phyloP scores from a whole-genome alignment of 148 eudicot genomes.

The Talinum fruticosum region DNA sequence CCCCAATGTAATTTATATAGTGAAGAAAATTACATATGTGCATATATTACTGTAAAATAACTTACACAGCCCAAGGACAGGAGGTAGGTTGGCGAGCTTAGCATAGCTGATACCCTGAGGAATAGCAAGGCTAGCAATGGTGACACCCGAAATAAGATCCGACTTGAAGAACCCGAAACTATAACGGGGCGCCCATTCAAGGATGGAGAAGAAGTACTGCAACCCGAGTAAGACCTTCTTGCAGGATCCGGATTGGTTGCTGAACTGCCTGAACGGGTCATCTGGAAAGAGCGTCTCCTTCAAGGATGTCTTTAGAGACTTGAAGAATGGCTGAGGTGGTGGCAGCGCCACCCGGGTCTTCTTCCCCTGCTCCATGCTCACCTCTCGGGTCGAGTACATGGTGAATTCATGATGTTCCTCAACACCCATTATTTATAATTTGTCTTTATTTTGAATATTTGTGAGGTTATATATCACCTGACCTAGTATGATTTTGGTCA shows the following conservation, averaged over 20 bases:
- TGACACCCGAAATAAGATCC: conserved; percentile 79
- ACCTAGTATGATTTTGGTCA: too few species aligned
- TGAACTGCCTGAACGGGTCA: conserved; percentile 78
- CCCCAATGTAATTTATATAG: too few species aligned
- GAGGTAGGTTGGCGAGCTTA: conserved; percentile 86
- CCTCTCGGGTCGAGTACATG: neutral
- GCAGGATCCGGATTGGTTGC: conserved; percentile 44
- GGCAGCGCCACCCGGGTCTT: conserved; percentile 50
- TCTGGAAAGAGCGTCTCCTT: conserved; percentile 90
- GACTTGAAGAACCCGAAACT: conserved; percentile 47
- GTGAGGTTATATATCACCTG: too few species aligned
- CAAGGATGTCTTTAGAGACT: conserved; percentile 41
- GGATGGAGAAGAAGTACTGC: conserved; percentile 72
- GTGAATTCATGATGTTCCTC: too few species aligned
- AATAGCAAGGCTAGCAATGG: conserved; percentile 89
- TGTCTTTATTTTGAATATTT: too few species aligned
- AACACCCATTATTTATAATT: too few species aligned
- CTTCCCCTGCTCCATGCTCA: conserved; percentile 13
- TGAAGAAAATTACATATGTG: too few species aligned
- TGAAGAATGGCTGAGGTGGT: conserved; percentile 62
- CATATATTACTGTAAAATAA: neutral
- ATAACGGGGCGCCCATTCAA: conserved; percentile 78
- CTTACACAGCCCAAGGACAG: conserved; percentile 93
- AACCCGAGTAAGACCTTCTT: conserved; percentile 52
- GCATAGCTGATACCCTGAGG: conserved; percentile 99